Conservation (phyloP, 2,329 filamentous ascomycete genomes). For the Fusarium pininemorale region DNA sequence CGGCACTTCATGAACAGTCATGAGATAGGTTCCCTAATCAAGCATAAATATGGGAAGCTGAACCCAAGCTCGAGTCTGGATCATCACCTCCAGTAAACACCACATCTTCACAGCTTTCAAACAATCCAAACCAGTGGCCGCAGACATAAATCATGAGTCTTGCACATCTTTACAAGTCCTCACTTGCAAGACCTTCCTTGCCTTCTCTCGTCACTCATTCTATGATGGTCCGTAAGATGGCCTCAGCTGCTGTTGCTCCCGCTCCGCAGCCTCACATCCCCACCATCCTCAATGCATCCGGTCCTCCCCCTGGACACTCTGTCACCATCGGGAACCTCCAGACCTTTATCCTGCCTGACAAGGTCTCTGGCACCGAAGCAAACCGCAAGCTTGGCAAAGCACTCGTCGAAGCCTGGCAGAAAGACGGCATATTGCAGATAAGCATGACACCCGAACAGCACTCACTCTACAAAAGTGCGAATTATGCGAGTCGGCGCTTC, state of each 20-base stretch:
- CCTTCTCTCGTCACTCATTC: background rate
- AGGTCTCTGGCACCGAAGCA: slow-evolving; percentile 46
- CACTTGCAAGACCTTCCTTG: background rate
- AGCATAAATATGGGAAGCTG: background rate
- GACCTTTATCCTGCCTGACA: slow-evolving; percentile 54
- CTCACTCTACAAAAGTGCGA: slow-evolving; percentile 49
- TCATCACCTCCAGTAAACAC: background rate
- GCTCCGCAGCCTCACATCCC: background rate
- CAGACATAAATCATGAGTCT: background rate
- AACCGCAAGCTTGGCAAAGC: slow-evolving; percentile 51
- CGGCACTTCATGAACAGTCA: background rate
- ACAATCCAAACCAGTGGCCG: too few relatives aligned
- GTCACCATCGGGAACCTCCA: slow-evolving; percentile 45
- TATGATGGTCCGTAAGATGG: background rate
- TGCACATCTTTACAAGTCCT: background rate
- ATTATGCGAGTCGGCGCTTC: slow-evolving; percentile 50
- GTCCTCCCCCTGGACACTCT: slow-evolving; percentile 42
- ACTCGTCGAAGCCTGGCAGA: slow-evolving; percentile 54
- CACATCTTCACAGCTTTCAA: background rate
- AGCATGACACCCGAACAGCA: slow-evolving; percentile 50
- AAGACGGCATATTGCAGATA: slow-evolving; percentile 59
- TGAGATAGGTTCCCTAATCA: rapidly evolving
- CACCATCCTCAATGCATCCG: background rate
- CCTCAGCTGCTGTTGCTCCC: background rate
- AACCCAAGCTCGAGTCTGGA: background rate